A percentile compares a stretch with the other conserved stretches of the same genome.
These are phyloP conservation scores for Talaromyces sp. DNA, from an alignment of 2,329 filamentous ascomycete genomes.

Conservation along the genomic window DNA sequence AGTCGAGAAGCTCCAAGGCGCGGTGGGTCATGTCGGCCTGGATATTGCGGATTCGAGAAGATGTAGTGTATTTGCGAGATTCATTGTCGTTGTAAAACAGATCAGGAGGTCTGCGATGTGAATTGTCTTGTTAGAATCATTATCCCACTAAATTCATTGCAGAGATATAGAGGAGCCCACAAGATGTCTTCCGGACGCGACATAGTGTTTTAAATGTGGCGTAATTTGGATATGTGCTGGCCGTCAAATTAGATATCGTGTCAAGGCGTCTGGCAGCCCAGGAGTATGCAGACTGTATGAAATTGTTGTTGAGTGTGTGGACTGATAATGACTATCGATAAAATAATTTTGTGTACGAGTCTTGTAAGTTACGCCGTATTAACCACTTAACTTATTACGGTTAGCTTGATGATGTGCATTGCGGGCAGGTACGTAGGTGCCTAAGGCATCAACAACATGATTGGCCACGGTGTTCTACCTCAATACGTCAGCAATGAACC, in stretches of 20 bases:
- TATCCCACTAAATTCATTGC: conserved; percentile 15
- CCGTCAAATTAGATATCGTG: neutral
- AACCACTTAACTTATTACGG: neutral
- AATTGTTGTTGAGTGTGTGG: neutral
- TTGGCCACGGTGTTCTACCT: conserved; percentile 1
- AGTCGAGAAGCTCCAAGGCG: conserved; percentile 83
- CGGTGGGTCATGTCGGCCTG: conserved; percentile 92
- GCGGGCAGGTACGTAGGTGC: neutral
- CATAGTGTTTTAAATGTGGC: conserved; percentile 54
- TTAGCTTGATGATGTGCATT: neutral
- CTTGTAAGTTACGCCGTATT: neutral
- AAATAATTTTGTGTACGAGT: conserved; percentile 2
- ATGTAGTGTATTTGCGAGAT: conserved; percentile 95
- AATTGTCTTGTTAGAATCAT: neutral
- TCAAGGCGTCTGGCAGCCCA: neutral
- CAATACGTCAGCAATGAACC: neutral
- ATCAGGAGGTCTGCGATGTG: conserved; percentile 67
- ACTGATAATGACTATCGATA: neutral
- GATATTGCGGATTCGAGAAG: conserved; percentile 89
- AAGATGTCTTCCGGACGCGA: conserved; percentile 94
- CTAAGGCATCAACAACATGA: conserved; percentile 5
- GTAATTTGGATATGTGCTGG: neutral
- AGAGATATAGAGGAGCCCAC: conserved; percentile 44
- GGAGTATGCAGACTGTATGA: neutral
- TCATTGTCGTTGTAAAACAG: conserved; percentile 96